These are phyloP conservation scores for Phytophthora tentaculata DNA, from an alignment of 352 stramenopile genomes.

Conservation along the genomic window DNA sequence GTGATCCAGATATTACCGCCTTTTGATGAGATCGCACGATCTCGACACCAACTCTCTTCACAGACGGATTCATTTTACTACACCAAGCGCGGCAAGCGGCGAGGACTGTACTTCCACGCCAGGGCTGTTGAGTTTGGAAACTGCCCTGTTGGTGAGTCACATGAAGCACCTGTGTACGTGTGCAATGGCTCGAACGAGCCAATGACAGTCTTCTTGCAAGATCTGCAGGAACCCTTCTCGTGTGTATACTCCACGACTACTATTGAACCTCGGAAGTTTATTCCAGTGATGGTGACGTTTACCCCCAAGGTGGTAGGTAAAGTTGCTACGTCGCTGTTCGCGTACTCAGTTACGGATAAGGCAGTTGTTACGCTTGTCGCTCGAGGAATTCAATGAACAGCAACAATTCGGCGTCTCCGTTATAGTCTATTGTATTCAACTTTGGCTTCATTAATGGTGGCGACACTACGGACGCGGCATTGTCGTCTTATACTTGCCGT, in stretches of 20 bases:
- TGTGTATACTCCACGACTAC: slow-evolving; percentile 79
- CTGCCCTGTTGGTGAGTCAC: slow-evolving; percentile 72
- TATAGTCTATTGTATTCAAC: slow-evolving; percentile 35
- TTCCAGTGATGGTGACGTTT: slow-evolving; percentile 82
- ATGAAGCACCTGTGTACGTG: slow-evolving; percentile 85
- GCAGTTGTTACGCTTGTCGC: slow-evolving; percentile 82
- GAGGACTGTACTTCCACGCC: slow-evolving; percentile 84
- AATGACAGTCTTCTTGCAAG: slow-evolving; percentile 88
- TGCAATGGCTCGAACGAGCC: slow-evolving; percentile 84
- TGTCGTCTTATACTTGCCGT: slow-evolving; percentile 45
- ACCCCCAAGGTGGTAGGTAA: slow-evolving; percentile 80
- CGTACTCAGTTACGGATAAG: slow-evolving; percentile 82
- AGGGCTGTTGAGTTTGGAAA: slow-evolving; percentile 84
- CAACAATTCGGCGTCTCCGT: slow-evolving; percentile 7
- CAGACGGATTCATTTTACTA: slow-evolving; percentile 89
- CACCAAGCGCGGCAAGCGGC: slow-evolving; percentile 77
- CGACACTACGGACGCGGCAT: slow-evolving; percentile 30
- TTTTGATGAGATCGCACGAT: slow-evolving; percentile 70
- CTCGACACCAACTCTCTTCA: slow-evolving; percentile 64
- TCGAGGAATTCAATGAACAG: slow-evolving; percentile 55
- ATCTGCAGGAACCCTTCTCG: slow-evolving; percentile 77
- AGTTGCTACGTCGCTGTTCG: slow-evolving; percentile 82
- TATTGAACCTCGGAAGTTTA: slow-evolving; percentile 85
- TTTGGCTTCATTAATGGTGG: slow-evolving; percentile 9
- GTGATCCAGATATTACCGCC: slow-evolving; percentile 49